Conservation (phyloP, 2,329 filamentous ascomycete genomes). For the Colletotrichum caudatum region DNA sequence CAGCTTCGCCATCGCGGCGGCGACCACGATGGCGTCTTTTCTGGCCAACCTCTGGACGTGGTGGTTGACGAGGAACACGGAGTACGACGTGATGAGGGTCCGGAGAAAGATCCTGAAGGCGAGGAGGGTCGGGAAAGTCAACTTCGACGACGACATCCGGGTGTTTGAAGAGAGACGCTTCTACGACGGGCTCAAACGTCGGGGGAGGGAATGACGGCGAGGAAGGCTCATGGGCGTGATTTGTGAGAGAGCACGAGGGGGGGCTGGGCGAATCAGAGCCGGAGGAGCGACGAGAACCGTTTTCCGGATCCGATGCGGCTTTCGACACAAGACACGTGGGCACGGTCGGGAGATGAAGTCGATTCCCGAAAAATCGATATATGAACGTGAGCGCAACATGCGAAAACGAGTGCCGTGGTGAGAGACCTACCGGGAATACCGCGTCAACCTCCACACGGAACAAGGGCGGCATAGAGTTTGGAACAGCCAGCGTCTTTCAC, state of each 20-base stretch:
- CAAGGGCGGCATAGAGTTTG: constrained; percentile 7
- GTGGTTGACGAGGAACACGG: too few species aligned
- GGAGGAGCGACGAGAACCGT: background rate
- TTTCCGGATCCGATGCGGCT: background rate
- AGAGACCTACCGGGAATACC: background rate
- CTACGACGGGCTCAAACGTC: constrained; percentile 18
- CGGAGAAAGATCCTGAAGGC: constrained; percentile 42
- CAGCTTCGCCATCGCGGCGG: too few species aligned
- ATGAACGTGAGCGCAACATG: background rate
- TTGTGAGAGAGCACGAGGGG: too few species aligned
- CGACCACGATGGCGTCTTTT: too few species aligned
- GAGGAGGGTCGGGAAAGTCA: constrained; percentile 36
- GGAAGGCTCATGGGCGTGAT: constrained; percentile 9
- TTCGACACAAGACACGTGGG: background rate
- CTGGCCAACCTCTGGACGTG: too few species aligned
- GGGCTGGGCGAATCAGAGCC: background rate
- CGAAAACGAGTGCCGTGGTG: background rate
- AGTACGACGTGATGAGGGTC: constrained; percentile 43
- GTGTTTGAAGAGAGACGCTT: constrained; percentile 30
- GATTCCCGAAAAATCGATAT: background rate
- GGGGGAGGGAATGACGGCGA: background rate
- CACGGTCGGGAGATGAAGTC: background rate
- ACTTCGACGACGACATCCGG: constrained; percentile 26
- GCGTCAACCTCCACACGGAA: constrained; percentile 13
- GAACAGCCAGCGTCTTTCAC: constrained; percentile 1